A percentile compares a stretch with the other conserved stretches of the same genome.
These are phyloP conservation scores for Dendrostoma leiphaemia DNA, from an alignment of 2,329 filamentous ascomycete species.

Conservation along the genomic window DNA sequence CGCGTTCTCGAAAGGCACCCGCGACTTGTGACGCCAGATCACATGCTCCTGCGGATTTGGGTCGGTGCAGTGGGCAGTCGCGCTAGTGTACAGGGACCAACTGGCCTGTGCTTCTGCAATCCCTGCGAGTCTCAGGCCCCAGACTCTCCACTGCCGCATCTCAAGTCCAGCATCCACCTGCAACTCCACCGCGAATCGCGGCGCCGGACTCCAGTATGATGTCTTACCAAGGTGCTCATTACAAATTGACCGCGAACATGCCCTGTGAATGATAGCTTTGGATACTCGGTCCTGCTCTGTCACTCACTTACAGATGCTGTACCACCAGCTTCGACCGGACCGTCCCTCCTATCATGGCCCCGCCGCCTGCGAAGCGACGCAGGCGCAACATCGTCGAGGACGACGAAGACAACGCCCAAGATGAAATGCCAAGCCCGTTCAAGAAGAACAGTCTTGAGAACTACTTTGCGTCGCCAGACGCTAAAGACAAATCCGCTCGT, in stretches of 20 bases:
- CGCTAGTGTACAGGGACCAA: not conserved
- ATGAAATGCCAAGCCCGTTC: conserved; percentile 28
- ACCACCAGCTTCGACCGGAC: conserved; percentile 25
- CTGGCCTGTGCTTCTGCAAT: not conserved
- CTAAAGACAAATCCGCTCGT: conserved; percentile 29
- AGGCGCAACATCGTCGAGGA: conserved; percentile 53
- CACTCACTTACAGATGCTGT: conserved; percentile 14
- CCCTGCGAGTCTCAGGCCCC: not conserved
- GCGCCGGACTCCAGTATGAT: not conserved
- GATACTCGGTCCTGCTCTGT: not conserved
- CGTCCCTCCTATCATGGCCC: conserved; percentile 46
- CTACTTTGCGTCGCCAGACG: conserved; percentile 50
- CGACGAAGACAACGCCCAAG: conserved; percentile 49
- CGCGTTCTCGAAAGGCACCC: not conserved
- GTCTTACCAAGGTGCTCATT: not conserved
- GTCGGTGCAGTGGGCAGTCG: not conserved
- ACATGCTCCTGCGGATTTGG: not conserved
- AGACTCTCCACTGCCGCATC: not conserved
- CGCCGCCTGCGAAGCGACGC: conserved; percentile 57
- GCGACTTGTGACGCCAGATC: conserved; percentile 4
- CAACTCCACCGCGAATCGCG: not conserved
- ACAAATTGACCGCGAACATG: not conserved
- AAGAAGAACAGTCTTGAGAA: conserved; percentile 50
- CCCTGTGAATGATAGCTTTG: not conserved
- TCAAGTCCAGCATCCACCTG: not conserved